Base-by-base conservation (phyloP, 495 filamentous ascomycete genomes). In the Penicillium arizonense region DNA sequence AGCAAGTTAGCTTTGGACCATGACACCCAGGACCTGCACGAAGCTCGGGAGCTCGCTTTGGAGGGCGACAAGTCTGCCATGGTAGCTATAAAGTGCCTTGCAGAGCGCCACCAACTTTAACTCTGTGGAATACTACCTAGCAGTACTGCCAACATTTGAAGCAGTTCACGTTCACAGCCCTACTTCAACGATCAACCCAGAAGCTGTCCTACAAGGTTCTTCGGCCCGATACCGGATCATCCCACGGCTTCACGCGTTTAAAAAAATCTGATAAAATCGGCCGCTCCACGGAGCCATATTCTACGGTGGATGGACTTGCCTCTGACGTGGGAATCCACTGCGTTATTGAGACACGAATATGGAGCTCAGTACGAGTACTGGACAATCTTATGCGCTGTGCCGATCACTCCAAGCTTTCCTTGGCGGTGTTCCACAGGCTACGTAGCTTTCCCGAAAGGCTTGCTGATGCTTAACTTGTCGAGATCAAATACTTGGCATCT, bases 221-320 rank as follows among this genome's bases (percentile, higher is more conserved):
- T 30, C 47, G 39, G 39, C 39, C 50, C 52, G 52, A 50, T 55
- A 50, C 46, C 52, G 52, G 45, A 50, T 55, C 50, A 45, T 53
- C 38, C 13, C 18, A 14, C 23, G 33, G 24, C 42, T 55, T 50
- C 20, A 24, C 39, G 13, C 20, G 38, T 14, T 14, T 11, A 23
- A 49, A 39, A 33, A 55, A 50, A 50, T 44, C 52, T 55, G 52
- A 55, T 50, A 44, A 55, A 39, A 55, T 50, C 45, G 44, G 36
- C 14, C 36, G 18, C 37, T 42, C n/a, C 16, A 48, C 16, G 26
- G 42, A 11, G 24, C 21, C 3, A 24, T 37, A 8, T 21, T 35
- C 28, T 13, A 20, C 3, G 28, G 39, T 18, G 20, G 21, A 41
- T 23, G 24, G 7, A 30, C 28, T 30, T 9, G 7, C 28, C 28